A percentile compares a stretch with the other conserved stretches of the same genome.
These are phyloP conservation scores for Exophiala sp. DNA, from an alignment of 2,329 filamentous ascomycete species.

Conservation along the genomic window DNA sequence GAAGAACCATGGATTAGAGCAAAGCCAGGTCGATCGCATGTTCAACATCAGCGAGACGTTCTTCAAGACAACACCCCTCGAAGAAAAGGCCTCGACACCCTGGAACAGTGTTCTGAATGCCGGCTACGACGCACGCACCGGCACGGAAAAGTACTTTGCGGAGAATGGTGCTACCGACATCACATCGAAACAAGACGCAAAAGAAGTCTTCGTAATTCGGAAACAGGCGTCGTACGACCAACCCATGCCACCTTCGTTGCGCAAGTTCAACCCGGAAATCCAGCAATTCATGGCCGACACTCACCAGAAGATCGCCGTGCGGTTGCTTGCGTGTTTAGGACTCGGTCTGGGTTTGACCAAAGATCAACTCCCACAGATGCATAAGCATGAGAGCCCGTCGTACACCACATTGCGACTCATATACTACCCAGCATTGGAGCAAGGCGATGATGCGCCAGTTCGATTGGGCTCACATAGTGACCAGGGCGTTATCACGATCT, in stretches of 20 bases:
- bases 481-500: constrained; percentile 53
- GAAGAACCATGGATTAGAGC: constrained; percentile 28
- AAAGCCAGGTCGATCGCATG: constrained; percentile 21
- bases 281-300: constrained; percentile 16
- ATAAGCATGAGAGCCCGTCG: constrained; percentile 56
- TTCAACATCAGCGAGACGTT: constrained; percentile 31
- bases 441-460: constrained; percentile 54
- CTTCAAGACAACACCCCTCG: constrained; percentile 32
- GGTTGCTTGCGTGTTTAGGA: constrained; percentile 48
- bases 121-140: constrained; percentile 14
- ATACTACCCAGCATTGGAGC: constrained; percentile 70
- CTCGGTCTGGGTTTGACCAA: constrained; percentile 70
- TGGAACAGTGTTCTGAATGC: constrained; percentile 20
- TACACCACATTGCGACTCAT: constrained; percentile 68
- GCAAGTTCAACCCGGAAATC: constrained; percentile 15
- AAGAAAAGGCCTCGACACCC: constrained; percentile 11
- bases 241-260: constrained; percentile 15
- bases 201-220: constrained; percentile 19
- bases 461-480: constrained; percentile 67
- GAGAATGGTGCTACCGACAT: constrained; percentile 15
- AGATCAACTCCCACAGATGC: constrained; percentile 68
- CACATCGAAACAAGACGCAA: constrained; percentile 6
- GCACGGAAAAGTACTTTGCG: constrained; percentile 13
- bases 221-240: constrained; percentile 17
- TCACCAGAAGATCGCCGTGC: constrained; percentile 20